phyloP scores from a whole-genome alignment of 108 stramenopile species.

The Aureococcus anophagefferens region DNA sequence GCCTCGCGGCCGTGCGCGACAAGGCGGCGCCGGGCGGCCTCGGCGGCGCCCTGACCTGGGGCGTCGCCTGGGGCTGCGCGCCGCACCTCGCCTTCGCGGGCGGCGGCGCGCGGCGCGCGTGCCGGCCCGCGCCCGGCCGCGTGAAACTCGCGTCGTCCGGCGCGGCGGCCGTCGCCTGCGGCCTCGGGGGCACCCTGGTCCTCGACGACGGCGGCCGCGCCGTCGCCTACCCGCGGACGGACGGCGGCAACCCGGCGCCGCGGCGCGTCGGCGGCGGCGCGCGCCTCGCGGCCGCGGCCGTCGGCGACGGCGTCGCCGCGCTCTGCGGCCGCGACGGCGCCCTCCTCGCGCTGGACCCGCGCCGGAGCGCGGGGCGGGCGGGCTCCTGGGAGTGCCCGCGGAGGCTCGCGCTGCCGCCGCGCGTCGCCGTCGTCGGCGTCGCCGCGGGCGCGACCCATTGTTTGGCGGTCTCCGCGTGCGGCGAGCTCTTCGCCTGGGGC shows the following conservation, averaged over 20 bases:
- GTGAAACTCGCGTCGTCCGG: too few species aligned
- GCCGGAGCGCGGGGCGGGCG: background rate
- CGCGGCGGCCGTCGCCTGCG: background rate
- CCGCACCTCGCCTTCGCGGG: too few species aligned
- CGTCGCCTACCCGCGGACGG: background rate
- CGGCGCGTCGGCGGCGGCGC: background rate
- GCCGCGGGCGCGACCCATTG: slow-evolving; percentile 3
- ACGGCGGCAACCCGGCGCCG: too few species aligned
- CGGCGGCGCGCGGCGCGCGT: too few species aligned
- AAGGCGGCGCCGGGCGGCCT: too few species aligned
- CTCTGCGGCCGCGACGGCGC: background rate
- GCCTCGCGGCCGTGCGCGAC: too few species aligned
- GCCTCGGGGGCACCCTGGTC: background rate
- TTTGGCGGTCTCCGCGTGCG: slow-evolving; percentile 1
- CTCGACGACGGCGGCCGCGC: background rate
- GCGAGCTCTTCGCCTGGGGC: slow-evolving; percentile 4
- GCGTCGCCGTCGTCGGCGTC: background rate
- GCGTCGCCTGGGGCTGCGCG: too few species aligned
- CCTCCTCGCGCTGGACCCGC: background rate
- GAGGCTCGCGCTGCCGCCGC: background rate
- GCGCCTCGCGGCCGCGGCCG: background rate
- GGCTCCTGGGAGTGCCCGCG: background rate
- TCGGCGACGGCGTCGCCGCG: background rate
- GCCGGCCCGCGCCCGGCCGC: too few species aligned
- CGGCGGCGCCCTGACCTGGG: too few species aligned